Conservation (phyloP, 2,329 filamentous ascomycete genomes). For the Microcyclosporella mali region DNA sequence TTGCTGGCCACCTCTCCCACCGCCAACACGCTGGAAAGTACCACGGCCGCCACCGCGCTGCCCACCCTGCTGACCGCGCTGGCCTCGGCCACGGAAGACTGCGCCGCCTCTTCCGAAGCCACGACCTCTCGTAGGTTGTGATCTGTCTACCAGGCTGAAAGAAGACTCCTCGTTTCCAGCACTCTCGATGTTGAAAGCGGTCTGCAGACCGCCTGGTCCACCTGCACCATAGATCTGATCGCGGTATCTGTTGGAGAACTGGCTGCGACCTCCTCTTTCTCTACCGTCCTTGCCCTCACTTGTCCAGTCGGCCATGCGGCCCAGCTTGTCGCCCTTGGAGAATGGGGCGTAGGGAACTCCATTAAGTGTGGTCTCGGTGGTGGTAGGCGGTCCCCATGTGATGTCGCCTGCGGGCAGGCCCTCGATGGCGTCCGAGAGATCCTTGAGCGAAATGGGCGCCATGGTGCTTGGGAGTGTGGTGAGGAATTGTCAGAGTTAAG, state of each 20-base stretch:
- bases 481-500: background rate
- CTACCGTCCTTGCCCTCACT: conserved; percentile 75
- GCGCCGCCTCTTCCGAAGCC: conserved; percentile 78
- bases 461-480: background rate
- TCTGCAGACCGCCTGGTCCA: conserved; percentile 56
- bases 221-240: conserved; percentile 96
- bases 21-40: conserved; percentile 66
- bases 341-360: conserved; percentile 96
- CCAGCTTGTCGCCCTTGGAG: conserved; percentile 97
- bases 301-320: conserved; percentile 99
- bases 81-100: conserved; percentile 66
- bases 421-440: conserved; percentile 44
- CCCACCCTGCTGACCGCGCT: conserved; percentile 65
- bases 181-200: conserved; percentile 79
- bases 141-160: conserved; percentile 97
- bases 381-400: conserved; percentile 75
- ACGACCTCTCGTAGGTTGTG: conserved; percentile 75
- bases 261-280: conserved; percentile 66
- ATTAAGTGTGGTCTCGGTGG: conserved; percentile 80
- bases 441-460: conserved; percentile 39
- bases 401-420: conserved; percentile 39
- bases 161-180: conserved; percentile 86
- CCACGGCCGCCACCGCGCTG: conserved; percentile 63
- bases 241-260: conserved; percentile 88
- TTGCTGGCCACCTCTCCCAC: conserved; percentile 59